Evolutionary conservation across 192 early-diverging fungal genomes (phyloP).

Genomic region (Diversispora epigaea): DNA sequence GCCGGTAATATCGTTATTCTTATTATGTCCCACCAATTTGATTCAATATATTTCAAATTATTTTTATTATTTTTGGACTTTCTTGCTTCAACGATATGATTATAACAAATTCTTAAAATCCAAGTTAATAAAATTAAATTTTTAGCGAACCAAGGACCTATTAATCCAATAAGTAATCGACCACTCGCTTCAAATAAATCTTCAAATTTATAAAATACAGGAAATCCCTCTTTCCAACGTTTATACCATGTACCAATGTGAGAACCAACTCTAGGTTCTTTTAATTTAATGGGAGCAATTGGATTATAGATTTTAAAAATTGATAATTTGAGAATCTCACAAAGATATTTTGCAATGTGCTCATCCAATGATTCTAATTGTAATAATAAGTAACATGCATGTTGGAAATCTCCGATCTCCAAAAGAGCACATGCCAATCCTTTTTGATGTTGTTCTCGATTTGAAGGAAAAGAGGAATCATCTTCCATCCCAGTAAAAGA

Average conservation of each 20-base stretch:
- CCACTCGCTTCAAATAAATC: slow-evolving; percentile 2
- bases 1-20: slow-evolving; percentile 55
- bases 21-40: slow-evolving; percentile 40
- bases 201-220: slow-evolving; percentile 20
- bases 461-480: background rate
- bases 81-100: background rate
- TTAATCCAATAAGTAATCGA: background rate
- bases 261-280: background rate
- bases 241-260: slow-evolving; percentile 18
- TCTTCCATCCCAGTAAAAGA: background rate
- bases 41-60: background rate
- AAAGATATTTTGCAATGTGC: slow-evolving; percentile 60
- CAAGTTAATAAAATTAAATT: background rate
- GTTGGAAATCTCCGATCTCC: slow-evolving; percentile 58
- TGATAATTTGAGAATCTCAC: slow-evolving; percentile 56
- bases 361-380: slow-evolving; percentile 54
- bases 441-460: slow-evolving; percentile 51
- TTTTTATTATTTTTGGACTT: background rate
- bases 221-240: slow-evolving; percentile 13
- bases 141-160: slow-evolving; percentile 25
- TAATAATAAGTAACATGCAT: slow-evolving; percentile 53
- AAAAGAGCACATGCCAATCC: slow-evolving; percentile 61
- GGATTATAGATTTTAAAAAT: slow-evolving; percentile 56
- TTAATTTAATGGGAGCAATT: slow-evolving; percentile 40
- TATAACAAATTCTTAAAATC: background rate